These are phyloP conservation scores for Salmacisia buchloeana DNA, from an alignment of 1,284 basidiomycete genomes.

Conservation along the genomic window DNA sequence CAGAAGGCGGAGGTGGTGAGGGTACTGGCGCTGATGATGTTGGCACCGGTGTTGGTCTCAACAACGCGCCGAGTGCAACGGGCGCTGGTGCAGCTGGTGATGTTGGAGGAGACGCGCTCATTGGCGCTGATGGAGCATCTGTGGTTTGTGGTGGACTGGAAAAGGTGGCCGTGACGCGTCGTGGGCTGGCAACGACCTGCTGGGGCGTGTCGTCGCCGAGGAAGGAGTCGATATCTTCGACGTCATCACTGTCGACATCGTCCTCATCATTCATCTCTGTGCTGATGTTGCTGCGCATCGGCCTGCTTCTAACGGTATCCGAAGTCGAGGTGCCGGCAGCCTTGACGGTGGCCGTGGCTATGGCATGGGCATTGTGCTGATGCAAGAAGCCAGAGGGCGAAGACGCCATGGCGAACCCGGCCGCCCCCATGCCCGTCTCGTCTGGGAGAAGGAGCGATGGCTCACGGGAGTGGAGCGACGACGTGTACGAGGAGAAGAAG, in stretches of 20 bases:
- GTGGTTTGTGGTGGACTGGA: too few relatives aligned
- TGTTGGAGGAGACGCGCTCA: too few relatives aligned
- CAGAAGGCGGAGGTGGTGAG: neutral
- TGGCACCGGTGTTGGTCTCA: too few relatives aligned
- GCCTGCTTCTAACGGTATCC: too few relatives aligned
- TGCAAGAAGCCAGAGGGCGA: neutral
- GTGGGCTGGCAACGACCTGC: neutral
- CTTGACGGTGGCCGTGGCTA: neutral
- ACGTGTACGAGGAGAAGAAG: neutral
- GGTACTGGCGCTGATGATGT: neutral
- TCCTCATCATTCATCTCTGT: neutral
- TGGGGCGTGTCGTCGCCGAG: slow-evolving; percentile 2
- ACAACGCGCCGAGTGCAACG: neutral
- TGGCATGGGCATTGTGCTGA: slow-evolving; percentile 3
- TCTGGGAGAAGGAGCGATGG: slow-evolving; percentile 1
- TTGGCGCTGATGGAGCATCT: too few relatives aligned
- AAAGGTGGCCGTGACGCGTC: neutral
- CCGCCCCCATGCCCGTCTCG: neutral
- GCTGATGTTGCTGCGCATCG: neutral
- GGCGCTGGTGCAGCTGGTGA: neutral
- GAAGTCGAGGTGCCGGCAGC: neutral
- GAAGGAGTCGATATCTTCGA: slow-evolving; percentile 7
- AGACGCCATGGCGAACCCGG: neutral
- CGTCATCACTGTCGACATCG: neutral
- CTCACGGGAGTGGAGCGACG: neutral